A percentile compares a stretch with the other conserved stretches of the same genome.
Conservation (phyloP, 495 filamentous ascomycete species). For the Saxophila tyrrhenica region DNA sequence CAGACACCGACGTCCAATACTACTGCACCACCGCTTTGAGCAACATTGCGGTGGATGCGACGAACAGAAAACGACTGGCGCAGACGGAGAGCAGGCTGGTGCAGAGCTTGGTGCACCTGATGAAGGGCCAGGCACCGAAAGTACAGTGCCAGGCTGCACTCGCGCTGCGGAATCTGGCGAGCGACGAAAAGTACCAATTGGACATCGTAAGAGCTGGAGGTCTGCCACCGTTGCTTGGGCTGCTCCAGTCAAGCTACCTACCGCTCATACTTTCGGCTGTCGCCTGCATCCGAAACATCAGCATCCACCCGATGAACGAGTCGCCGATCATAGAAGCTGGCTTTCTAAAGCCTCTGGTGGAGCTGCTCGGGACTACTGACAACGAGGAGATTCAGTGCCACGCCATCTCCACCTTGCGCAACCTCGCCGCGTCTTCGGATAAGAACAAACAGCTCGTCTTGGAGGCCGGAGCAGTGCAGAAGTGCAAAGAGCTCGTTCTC, state of each 20-base stretch:
- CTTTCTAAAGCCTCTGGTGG: slow-evolving; percentile 85
- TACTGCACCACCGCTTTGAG: slow-evolving; percentile 97
- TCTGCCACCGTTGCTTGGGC: slow-evolving; percentile 68
- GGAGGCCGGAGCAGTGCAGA: slow-evolving; percentile 92
- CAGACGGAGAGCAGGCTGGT: slow-evolving; percentile 81
- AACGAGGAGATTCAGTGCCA: slow-evolving; percentile 99
- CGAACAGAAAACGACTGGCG: slow-evolving; percentile 80
- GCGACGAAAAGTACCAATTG: slow-evolving; percentile 96
- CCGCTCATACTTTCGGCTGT: slow-evolving; percentile 94
- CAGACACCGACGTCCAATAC: slow-evolving; percentile 95
- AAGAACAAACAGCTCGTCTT: slow-evolving; percentile 92
- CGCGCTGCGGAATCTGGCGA: slow-evolving; percentile 87
- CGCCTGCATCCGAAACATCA: slow-evolving; percentile 97
- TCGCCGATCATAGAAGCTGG: slow-evolving; percentile 98
- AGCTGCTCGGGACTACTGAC: slow-evolving; percentile 85
- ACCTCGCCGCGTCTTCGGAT: slow-evolving; percentile 92
- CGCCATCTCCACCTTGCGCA: slow-evolving; percentile 91
- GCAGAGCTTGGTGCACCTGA: slow-evolving; percentile 84
- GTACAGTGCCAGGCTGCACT: slow-evolving; percentile 96
- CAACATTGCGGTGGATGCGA: slow-evolving; percentile 92
- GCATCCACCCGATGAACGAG: slow-evolving; percentile 96
- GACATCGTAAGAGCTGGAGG: slow-evolving; percentile 89
- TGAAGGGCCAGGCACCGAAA: slow-evolving; percentile 94
- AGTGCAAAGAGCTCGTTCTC: slow-evolving; percentile 93
- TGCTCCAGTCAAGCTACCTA: slow-evolving; percentile 88